Conservation (phyloP, 2,329 filamentous ascomycete genomes). For the Phaeosphaeria sp. region DNA sequence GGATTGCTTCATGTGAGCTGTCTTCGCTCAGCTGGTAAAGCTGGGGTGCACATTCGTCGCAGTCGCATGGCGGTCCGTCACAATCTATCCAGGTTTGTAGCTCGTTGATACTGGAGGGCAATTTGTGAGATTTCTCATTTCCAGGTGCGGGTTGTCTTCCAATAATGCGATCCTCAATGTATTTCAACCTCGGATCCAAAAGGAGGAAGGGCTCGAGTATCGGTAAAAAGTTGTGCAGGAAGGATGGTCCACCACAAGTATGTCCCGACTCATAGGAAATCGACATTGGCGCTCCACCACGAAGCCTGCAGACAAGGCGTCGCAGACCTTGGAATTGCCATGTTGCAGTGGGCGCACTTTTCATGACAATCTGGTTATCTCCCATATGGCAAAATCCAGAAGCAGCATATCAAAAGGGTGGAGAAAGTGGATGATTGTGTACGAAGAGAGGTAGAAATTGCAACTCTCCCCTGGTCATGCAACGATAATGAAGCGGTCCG, state of each 20-base stretch:
- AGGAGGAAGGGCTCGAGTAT: slow-evolving; percentile 21
- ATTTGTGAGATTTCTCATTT: not conserved
- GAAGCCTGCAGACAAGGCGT: not conserved
- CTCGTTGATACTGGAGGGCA: slow-evolving; percentile 8
- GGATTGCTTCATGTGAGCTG: slow-evolving; percentile 15
- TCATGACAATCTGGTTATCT: not conserved
- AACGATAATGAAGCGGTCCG: not conserved
- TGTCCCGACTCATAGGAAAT: slow-evolving; percentile 1
- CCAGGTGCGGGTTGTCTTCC: slow-evolving; percentile 4
- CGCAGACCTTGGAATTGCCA: slow-evolving; percentile 13
- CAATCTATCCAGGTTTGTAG: slow-evolving; percentile 8
- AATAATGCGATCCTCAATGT: slow-evolving; percentile 21
- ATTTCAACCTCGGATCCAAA: slow-evolving; percentile 18
- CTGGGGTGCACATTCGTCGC: slow-evolving; percentile 20
- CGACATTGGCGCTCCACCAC: not conserved
- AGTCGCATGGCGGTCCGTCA: slow-evolving; percentile 11
- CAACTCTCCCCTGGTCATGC: not conserved
- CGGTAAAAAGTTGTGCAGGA: slow-evolving; percentile 17
- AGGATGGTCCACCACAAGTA: slow-evolving; percentile 15
- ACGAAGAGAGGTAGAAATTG: not conserved
- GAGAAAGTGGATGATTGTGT: not conserved
- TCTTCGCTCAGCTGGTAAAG: slow-evolving; percentile 14
- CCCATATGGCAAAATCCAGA: not conserved
- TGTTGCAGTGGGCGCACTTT: slow-evolving; percentile 6
- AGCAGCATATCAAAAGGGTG: not conserved